Evolutionary conservation across 345 rosid genomes (phyloP).

Genomic region (Eutrema yunnanense): DNA sequence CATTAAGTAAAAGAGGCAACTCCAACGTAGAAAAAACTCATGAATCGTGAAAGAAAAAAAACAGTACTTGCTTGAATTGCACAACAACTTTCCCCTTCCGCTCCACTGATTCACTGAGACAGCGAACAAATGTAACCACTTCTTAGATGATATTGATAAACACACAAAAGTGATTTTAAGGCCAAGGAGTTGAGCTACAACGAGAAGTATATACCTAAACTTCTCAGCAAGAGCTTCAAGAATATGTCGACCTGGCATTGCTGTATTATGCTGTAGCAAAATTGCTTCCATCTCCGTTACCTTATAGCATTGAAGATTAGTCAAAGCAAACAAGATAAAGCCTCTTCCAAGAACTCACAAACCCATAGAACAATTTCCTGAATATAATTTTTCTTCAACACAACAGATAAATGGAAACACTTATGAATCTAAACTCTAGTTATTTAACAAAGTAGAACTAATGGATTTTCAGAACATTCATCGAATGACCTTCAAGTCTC

Average conservation of each 20-base stretch:
- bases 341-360: neutral
- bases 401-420: neutral
- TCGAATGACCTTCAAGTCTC: neutral
- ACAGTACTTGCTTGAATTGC: constrained; percentile 90
- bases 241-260: constrained; percentile 71
- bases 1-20: neutral
- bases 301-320: constrained; percentile 32
- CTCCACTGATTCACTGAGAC: constrained; percentile 64
- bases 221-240: constrained; percentile 79
- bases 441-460: neutral
- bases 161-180: neutral
- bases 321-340: constrained; percentile 2
- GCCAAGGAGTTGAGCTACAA: neutral
- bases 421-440: neutral
- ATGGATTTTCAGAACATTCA: neutral
- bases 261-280: constrained; percentile 67
- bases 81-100: constrained; percentile 80
- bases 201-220: constrained; percentile 58
- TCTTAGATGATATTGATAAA: neutral
- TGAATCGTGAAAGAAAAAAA: neutral
- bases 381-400: neutral
- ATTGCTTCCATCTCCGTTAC: constrained; percentile 94
- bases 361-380: neutral
- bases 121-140: constrained; percentile 7
- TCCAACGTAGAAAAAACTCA: neutral